Base-by-base conservation (phyloP, 176 grass and related monocot species). In the Typha latifolia region DNA sequence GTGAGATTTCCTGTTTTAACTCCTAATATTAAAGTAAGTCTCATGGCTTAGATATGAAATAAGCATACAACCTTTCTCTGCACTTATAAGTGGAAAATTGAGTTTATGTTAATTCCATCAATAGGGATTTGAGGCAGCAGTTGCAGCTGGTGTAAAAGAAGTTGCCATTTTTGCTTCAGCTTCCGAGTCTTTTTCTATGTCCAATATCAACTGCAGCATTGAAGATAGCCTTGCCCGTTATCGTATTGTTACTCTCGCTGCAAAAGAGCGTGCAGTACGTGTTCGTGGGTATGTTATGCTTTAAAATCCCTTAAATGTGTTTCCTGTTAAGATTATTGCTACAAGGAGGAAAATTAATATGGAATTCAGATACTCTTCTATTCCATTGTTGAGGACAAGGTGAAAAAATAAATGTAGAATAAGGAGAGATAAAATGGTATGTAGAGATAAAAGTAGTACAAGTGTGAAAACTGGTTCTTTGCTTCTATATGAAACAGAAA, bases 1-100 rank as follows among this genome's bases (percentile, higher is more conserved):
- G 81, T 82, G 52, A 71, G 79, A 66, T 84, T 83, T 73, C 89
- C 85, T 12, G 94, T 97, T 51, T 71, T 92, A 78, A 92, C 89
- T 82, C 94, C 94, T 72, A 97, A 92, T 79, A 81, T 97, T 37
- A 97, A 82, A 75, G 94, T 97, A 84, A 51, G 83, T 47, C 27
- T 56, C 72, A 0, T 31, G 8, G 18, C 53, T 49, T 22, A 12
- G 53, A 63, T 57, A 20, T 64, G 62, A 12, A 66, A 13, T 24
- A 61, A 79, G 23, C 52, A 5, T 51, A 48, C 52, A 8, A 27
- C 63, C 52, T 55, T 77, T 47, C 22, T 12, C 3, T 57, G 22
- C 27, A 29, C 27, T 62, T 66, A 22, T 31, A 20, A 47, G 12
- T 67, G 55, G 20, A 71, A 27, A 3, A 73, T 61, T 4, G 63